Conservation (phyloP, 495 filamentous ascomycete genomes). For the Penicillium chermesinum region DNA sequence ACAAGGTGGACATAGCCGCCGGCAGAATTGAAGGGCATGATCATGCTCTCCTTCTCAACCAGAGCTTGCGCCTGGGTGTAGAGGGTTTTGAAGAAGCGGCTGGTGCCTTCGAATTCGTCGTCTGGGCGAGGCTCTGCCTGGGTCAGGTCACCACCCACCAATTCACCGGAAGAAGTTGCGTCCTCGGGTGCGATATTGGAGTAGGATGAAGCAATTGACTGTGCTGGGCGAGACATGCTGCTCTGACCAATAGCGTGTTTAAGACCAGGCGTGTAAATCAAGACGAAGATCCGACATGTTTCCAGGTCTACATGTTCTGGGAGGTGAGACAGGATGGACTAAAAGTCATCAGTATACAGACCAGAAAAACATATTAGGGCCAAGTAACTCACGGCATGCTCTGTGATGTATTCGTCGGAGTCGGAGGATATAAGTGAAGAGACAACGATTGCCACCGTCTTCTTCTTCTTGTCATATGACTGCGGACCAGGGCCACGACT, state of each 20-base stretch:
- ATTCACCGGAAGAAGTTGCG: slow-evolving; percentile 61
- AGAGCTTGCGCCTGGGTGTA: slow-evolving; percentile 69
- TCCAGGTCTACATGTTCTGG: slow-evolving; percentile 64
- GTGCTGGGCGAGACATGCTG: slow-evolving; percentile 38
- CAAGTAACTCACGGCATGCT: slow-evolving; percentile 77
- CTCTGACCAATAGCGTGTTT: slow-evolving; percentile 52
- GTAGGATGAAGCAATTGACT: slow-evolving; percentile 78
- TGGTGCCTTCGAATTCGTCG: slow-evolving; percentile 31
- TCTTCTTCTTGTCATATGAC: slow-evolving; percentile 51
- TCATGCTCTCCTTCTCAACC: slow-evolving; percentile 76
- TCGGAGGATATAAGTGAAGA: slow-evolving; percentile 60
- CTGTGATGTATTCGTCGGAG: slow-evolving; percentile 55
- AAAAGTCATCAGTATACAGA: slow-evolving; percentile 16
- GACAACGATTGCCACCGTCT: slow-evolving; percentile 78
- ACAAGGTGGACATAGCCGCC: slow-evolving; percentile 77
- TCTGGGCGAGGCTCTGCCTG: slow-evolving; percentile 41
- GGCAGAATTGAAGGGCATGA: slow-evolving; percentile 78
- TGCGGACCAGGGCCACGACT: slow-evolving; percentile 18
- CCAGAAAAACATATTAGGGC: no score
- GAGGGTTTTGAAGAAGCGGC: slow-evolving; percentile 64
- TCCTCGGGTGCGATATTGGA: slow-evolving; percentile 79
- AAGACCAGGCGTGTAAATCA: slow-evolving; percentile 80
- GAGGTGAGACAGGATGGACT: slow-evolving; percentile 90
- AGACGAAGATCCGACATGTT: slow-evolving; percentile 68
- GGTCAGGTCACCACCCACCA: slow-evolving; percentile 50